Conservation (phyloP, 192 early-diverging fungal genomes). For the Podila minutissima region DNA sequence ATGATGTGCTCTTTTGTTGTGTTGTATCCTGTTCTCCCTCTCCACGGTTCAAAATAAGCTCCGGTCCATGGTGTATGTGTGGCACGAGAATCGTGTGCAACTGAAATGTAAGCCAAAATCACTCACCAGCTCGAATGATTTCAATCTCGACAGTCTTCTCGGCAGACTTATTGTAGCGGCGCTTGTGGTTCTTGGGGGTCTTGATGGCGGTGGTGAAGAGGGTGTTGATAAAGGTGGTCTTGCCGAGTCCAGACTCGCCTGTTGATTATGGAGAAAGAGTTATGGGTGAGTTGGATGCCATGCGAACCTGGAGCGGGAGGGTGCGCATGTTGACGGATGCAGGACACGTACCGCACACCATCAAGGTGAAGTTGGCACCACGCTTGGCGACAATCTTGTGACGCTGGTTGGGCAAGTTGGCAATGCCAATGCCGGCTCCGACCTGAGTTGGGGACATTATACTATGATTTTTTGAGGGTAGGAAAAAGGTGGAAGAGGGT, state of each 20-base stretch:
- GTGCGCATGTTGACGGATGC: background rate
- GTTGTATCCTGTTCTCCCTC: too few species aligned
- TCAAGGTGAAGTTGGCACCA: constrained; percentile 95
- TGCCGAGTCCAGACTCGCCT: constrained; percentile 98
- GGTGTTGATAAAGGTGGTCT: constrained; percentile 99
- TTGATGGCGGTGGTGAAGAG: constrained; percentile 95
- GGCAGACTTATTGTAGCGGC: constrained; percentile 92
- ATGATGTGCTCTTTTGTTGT: too few species aligned
- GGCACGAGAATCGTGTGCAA: background rate
- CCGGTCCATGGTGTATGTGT: too few species aligned
- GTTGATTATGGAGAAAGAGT: background rate
- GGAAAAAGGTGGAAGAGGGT: background rate
- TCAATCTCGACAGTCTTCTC: constrained; percentile 98
- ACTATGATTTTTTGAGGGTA: background rate
- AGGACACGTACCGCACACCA: constrained; percentile 84
- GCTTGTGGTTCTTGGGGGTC: constrained; percentile 84
- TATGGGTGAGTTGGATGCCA: background rate
- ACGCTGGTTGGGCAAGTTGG: constrained; percentile 98
- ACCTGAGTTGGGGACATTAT: constrained; percentile 55
- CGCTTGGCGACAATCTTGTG: constrained; percentile 98
- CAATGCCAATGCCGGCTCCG: constrained; percentile 87
- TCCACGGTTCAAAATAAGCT: too few species aligned
- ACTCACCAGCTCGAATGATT: constrained; percentile 92
- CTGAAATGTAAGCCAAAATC: background rate
- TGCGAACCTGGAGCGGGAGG: background rate